Percentiles rank a stretch among this genome's conserved stretches.
These are phyloP conservation scores for Panicum hallii DNA, from an alignment of 202 grass and related monocot species.

Conservation along the genomic window DNA sequence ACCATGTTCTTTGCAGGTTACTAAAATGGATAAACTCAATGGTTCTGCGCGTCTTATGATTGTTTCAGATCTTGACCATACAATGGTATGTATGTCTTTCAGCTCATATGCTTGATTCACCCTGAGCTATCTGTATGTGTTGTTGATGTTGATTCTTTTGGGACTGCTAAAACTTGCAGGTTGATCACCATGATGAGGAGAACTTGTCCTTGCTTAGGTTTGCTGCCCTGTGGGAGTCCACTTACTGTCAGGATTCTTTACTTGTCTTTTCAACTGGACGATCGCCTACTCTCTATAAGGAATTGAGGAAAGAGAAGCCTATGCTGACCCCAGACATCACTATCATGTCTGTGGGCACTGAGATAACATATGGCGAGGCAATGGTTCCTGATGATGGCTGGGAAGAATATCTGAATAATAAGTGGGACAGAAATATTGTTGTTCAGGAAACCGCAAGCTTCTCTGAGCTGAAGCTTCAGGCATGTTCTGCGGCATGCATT, in stretches of 20 bases:
- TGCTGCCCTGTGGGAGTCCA: conserved; percentile 87
- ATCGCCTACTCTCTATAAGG: conserved; percentile 85
- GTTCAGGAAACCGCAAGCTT: conserved; percentile 74
- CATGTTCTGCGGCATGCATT: conserved; percentile 28
- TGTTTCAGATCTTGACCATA: conserved; percentile 94
- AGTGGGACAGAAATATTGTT: conserved; percentile 87
- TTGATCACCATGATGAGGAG: conserved; percentile 92
- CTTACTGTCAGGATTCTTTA: conserved; percentile 81
- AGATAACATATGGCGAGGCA: conserved; percentile 89
- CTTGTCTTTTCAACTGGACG: conserved; percentile 93
- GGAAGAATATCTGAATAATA: conserved; percentile 78
- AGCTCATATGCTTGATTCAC: background rate
- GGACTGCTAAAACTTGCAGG: conserved; percentile 50
- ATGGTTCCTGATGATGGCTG: conserved; percentile 97
- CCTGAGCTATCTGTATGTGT: background rate
- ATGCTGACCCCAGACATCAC: conserved; percentile 93
- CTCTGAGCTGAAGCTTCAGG: conserved; percentile 83
- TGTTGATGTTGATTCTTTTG: conserved; percentile 12
- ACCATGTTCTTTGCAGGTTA: conserved; percentile 35
- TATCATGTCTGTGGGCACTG: conserved; percentile 94
- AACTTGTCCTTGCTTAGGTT: conserved; percentile 90
- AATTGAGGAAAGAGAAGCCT: conserved; percentile 96
- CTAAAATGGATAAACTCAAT: conserved; percentile 77
- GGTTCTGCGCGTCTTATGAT: conserved; percentile 87
- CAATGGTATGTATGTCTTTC: conserved; percentile 65